Conservation (phyloP, 129 eudicot genomes). For the Deinandra increscens region DNA sequence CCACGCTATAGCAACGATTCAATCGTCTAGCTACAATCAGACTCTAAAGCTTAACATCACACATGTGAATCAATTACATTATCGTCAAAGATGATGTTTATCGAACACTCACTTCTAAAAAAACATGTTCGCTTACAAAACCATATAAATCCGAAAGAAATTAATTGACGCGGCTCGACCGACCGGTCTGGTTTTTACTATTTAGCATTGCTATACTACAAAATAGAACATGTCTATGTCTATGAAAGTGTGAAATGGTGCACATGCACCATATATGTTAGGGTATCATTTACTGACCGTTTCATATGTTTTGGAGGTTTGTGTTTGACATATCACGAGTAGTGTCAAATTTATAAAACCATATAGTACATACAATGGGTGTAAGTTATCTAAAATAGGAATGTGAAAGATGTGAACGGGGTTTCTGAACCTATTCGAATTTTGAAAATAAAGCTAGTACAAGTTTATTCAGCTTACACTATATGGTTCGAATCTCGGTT, state of each 20-base stretch:
- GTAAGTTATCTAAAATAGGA: neutral
- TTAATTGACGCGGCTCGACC: neutral
- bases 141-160: neutral
- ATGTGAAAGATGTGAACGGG: neutral
- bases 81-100: neutral
- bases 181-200: neutral
- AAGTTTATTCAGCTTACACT: too few relatives aligned
- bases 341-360: neutral
- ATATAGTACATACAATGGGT: neutral
- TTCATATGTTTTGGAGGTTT: conserved; percentile 1
- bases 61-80: neutral
- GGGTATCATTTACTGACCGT: neutral
- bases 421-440: neutral
- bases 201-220: conserved; percentile 6
- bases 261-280: neutral
- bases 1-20: neutral
- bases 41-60: neutral
- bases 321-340: neutral
- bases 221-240: conserved; percentile 15
- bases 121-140: neutral
- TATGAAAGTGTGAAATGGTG: neutral
- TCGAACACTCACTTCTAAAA: neutral
- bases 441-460: too few relatives aligned
- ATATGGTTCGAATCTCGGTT: too few relatives aligned
- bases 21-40: neutral